Evolutionary conservation across 2,329 filamentous ascomycete genomes (phyloP), one percentile per base, ranked within the genome.

Genomic region (Talaromyces sp.): DNA sequence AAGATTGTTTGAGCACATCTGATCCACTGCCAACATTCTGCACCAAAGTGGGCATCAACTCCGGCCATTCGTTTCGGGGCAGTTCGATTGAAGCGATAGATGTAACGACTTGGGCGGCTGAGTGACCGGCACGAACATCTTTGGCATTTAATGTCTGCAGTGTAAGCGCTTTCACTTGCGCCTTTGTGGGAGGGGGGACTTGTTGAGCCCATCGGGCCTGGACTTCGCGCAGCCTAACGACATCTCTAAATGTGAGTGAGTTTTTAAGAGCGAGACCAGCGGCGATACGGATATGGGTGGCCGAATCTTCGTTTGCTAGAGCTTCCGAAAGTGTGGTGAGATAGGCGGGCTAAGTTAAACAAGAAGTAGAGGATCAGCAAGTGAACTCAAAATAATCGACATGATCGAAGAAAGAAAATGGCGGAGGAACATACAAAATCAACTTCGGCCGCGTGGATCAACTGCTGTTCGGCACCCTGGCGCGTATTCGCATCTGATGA

Each of bases 221-320:
- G 59, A 97, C 85, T 73, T 95, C 89, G 71, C 89, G 88, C 77
- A 96, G 86, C 71, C 91, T 88, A 69, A 85, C 80, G 70, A 87
- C 87, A 77, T 99, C 94, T 81, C 94, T 89, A 70, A 92, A 89
- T 71, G 90, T 91, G 80, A 99, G 97, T 69, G 94, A 89, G 82
- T 99, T 99, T 80, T 99, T 99, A 71, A 99, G 82, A 67, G 94
- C 93, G 68, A 99, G 85, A 85, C 92, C 94, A 68, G 94, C 94
- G 66, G 94, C 93, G 67, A 90, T 89, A 82, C 94, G 89, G 72
- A 97, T 94, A 72, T 90, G 84, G 64, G 89, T 84, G 71, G 89
- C 82, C 65, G 89, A 87, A 66, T 84, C 83, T 71, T 97, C 93
- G 77, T 97, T 96, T 72, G 92, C 91, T 70, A 99, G 86, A 77